phyloP scores from a whole-genome alignment of 164 flowering plant species.

The Magnolia changhungtana region DNA sequence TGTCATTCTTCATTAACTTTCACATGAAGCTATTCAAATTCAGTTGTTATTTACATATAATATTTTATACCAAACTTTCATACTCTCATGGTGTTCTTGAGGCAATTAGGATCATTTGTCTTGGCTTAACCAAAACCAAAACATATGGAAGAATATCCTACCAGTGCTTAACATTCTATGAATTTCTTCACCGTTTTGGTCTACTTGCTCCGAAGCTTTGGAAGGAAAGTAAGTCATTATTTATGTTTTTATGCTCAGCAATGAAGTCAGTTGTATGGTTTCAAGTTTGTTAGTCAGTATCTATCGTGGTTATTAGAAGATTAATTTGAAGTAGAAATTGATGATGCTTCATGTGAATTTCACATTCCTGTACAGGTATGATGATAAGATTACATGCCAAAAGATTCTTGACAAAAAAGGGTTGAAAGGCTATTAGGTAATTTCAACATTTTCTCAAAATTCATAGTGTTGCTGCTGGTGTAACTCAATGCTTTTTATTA shows the following conservation, averaged over 20 bases:
- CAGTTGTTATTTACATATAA: not conserved
- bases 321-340: not conserved
- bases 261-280: constrained; percentile 45
- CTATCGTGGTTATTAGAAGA: too few relatives aligned
- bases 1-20: not conserved
- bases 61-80: not conserved
- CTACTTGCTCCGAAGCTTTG: constrained; percentile 93
- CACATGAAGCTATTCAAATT: not conserved
- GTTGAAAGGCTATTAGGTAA: constrained; percentile 82
- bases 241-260: not conserved
- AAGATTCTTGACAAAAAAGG: constrained; percentile 85
- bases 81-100: constrained; percentile 92
- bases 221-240: constrained; percentile 74
- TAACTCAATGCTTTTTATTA: not conserved
- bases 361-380: constrained; percentile 46
- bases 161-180: too few relatives aligned
- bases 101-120: constrained; percentile 96
- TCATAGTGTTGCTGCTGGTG: not conserved
- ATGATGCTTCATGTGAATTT: not conserved
- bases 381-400: constrained; percentile 89
- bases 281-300: not conserved
- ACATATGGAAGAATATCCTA: too few relatives aligned
- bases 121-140: too few relatives aligned
- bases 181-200: constrained; percentile 90
- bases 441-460: constrained; percentile 1